Evolutionary conservation across 257 asterid species (phyloP).

Genomic region (Scutellaria barbata): DNA sequence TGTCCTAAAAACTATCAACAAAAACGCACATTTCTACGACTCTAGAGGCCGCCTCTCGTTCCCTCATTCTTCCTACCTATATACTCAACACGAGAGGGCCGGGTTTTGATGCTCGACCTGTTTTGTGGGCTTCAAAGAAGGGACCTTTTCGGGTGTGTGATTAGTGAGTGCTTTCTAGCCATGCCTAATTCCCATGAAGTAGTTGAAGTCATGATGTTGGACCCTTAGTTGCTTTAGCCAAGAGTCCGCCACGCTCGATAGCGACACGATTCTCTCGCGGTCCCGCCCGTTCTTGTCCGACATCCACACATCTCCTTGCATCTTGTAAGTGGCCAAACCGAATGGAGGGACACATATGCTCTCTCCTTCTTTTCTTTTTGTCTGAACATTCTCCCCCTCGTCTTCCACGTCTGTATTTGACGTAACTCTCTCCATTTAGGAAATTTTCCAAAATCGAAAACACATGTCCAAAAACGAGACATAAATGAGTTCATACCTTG

Average conservation of each 20-base stretch:
- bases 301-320: constrained; percentile 81
- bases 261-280: constrained; percentile 59
- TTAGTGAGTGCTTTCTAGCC: constrained; percentile 38
- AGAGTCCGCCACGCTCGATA: constrained; percentile 83
- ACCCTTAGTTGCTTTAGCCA: constrained; percentile 94
- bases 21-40: constrained; percentile 34
- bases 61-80: constrained; percentile 8
- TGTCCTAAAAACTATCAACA: constrained; percentile 31
- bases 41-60: constrained; percentile 12
- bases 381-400: constrained; percentile 30
- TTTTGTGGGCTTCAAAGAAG: constrained; percentile 33
- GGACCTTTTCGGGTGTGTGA: background rate
- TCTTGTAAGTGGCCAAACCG: constrained; percentile 71
- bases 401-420: constrained; percentile 48
- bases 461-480: background rate
- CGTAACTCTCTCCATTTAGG: background rate
- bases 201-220: constrained; percentile 93
- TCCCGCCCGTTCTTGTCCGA: constrained; percentile 47
- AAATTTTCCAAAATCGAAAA: background rate
- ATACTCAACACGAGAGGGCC: constrained; percentile 11
- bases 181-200: constrained; percentile 73
- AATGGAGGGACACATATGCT: constrained; percentile 65
- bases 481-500: constrained; percentile 55
- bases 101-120: constrained; percentile 31
- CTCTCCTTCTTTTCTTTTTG: constrained; percentile 42